Evolutionary conservation across 2,329 filamentous ascomycete species (phyloP).

Genomic region (Talaromyces marneffei): DNA sequence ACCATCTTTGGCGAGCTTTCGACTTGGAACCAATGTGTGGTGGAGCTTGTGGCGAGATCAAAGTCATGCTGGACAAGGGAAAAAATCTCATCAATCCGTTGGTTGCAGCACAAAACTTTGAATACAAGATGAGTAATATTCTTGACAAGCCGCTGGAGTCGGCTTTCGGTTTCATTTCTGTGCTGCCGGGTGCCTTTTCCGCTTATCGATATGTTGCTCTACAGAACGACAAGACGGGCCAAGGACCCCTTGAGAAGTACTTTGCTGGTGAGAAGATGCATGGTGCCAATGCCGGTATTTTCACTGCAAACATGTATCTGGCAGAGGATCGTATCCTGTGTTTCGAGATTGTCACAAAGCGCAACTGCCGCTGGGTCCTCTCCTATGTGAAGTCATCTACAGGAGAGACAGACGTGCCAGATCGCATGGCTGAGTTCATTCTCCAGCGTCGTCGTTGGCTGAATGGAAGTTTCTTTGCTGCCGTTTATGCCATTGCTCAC

Average conservation of each 20-base stretch:
- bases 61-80: slow-evolving; percentile 85
- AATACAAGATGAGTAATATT: slow-evolving; percentile 99
- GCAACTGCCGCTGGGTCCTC: slow-evolving; percentile 94
- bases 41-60: slow-evolving; percentile 97
- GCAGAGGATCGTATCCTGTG: slow-evolving; percentile 49
- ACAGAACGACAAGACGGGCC: slow-evolving; percentile 92
- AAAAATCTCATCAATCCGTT: slow-evolving; percentile 89
- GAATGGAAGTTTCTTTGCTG: slow-evolving; percentile 97
- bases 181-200: slow-evolving; percentile 95
- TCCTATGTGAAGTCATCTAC: slow-evolving; percentile 98
- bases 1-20: slow-evolving; percentile 97
- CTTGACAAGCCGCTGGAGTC: slow-evolving; percentile 96
- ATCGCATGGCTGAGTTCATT: slow-evolving; percentile 89
- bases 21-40: slow-evolving; percentile 96
- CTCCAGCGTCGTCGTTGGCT: slow-evolving; percentile 94
- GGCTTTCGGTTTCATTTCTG: slow-evolving; percentile 94
- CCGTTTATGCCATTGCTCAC: slow-evolving; percentile 89
- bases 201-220: slow-evolving; percentile 91
- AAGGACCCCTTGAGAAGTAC: slow-evolving; percentile 92
- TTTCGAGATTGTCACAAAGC: slow-evolving; percentile 86
- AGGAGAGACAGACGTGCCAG: slow-evolving; percentile 94
- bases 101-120: slow-evolving; percentile 95
- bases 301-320: slow-evolving; percentile 74
- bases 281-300: slow-evolving; percentile 85
- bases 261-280: slow-evolving; percentile 97